Evolutionary conservation across 2,329 filamentous ascomycete species (phyloP).

Genomic region (Aspergillus calidoustus): DNA sequence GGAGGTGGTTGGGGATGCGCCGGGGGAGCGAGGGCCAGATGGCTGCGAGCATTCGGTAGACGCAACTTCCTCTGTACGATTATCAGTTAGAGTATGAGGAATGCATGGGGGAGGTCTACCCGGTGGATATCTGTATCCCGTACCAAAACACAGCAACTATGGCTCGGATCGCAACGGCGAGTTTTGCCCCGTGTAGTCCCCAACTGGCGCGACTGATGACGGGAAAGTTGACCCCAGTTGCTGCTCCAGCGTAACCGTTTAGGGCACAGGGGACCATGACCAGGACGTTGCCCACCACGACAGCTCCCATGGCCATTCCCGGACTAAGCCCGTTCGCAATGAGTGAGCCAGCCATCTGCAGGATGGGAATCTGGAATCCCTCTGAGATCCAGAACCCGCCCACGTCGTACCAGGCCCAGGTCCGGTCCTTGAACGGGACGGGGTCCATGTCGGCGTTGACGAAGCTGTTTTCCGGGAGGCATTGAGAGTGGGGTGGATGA

Average conservation of each 20-base stretch:
- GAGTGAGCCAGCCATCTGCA: not conserved
- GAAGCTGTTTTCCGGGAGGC: no score
- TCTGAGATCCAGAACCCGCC: conserved; percentile 3
- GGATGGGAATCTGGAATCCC: not conserved
- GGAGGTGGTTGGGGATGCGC: conserved; percentile 1
- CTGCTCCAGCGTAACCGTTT: not conserved
- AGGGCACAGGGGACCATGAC: not conserved
- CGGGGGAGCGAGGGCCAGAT: not conserved
- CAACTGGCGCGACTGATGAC: not conserved
- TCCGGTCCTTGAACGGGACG: not conserved
- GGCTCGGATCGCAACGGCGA: not conserved
- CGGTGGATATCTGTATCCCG: not conserved
- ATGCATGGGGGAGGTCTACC: not conserved
- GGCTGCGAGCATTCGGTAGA: not conserved
- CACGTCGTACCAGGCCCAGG: conserved; percentile 3
- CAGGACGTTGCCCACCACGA: not conserved
- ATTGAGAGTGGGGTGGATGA: no score
- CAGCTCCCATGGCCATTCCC: not conserved
- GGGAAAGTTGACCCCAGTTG: conserved; percentile 1
- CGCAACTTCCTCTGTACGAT: not conserved
- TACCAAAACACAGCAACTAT: not conserved
- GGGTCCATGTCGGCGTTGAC: not conserved
- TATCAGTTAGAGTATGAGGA: not conserved
- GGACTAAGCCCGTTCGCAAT: not conserved
- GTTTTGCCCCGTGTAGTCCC: not conserved